A percentile compares a stretch with the other conserved stretches of the same genome.
phyloP scores from a whole-genome alignment of 2,329 filamentous ascomycete genomes.

The Fusarium mangiferae region DNA sequence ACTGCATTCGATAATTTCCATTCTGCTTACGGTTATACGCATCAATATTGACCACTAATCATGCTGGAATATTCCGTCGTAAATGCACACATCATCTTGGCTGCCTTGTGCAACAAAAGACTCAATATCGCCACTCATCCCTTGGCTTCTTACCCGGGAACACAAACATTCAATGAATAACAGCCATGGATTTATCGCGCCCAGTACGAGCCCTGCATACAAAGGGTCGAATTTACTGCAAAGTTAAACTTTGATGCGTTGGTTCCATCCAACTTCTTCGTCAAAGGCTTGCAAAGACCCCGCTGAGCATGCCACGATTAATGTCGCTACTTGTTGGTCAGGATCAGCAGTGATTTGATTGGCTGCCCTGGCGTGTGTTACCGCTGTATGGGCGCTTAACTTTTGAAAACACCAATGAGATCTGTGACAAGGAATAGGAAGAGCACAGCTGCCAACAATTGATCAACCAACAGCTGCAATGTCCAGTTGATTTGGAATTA shows the following conservation, averaged over 20 bases:
- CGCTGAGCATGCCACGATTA: slow-evolving; percentile 15
- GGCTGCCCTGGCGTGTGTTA: slow-evolving; percentile 19
- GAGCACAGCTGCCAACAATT: slow-evolving; percentile 6
- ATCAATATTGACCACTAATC: not conserved
- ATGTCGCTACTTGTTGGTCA: slow-evolving; percentile 18
- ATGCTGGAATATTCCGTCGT: not conserved
- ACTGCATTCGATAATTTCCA: not conserved
- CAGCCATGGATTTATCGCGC: not conserved
- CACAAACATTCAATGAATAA: not conserved
- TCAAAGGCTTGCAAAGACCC: slow-evolving; percentile 31
- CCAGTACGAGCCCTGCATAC: not conserved
- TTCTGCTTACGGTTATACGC: not conserved
- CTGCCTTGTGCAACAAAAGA: not conserved
- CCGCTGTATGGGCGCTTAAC: slow-evolving; percentile 34
- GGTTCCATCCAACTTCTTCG: slow-evolving; percentile 3
- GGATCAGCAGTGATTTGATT: slow-evolving; percentile 7
- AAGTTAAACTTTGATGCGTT: slow-evolving; percentile 4
- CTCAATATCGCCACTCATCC: slow-evolving; percentile 1
- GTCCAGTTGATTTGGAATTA: not conserved
- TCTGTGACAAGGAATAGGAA: slow-evolving; percentile 1
- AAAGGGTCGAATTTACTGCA: not conserved
- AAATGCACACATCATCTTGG: not conserved
- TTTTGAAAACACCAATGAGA: slow-evolving; percentile 18
- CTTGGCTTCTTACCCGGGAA: not conserved
- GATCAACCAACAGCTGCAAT: slow-evolving; percentile 14